These are phyloP conservation scores for Lipomyces yarrowii DNA, from an alignment of 1,139 yeast genomes.

Conservation along the genomic window DNA sequence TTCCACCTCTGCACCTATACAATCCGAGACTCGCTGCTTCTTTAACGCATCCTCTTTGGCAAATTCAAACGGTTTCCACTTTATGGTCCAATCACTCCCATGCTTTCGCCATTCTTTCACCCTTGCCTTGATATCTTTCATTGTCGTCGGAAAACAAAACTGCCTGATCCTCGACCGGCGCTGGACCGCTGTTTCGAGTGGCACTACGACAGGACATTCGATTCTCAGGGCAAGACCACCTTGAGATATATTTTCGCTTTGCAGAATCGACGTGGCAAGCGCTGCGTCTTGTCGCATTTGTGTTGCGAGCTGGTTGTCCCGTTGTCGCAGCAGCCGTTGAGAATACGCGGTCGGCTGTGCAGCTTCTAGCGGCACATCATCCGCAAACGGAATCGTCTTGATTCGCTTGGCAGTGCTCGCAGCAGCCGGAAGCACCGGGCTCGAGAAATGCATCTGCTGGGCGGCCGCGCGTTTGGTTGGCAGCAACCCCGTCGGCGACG, in stretches of 20 bases:
- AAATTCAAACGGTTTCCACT: slow-evolving; percentile 6
- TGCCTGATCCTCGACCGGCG: not conserved
- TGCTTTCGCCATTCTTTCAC: not conserved
- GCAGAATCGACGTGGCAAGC: not conserved
- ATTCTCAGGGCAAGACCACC: not conserved
- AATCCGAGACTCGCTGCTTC: not conserved
- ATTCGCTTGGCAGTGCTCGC: not conserved
- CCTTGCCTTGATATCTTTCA: not conserved
- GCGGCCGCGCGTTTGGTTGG: not conserved
- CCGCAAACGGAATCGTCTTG: not conserved
- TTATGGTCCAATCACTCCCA: not conserved
- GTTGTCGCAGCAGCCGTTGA: not conserved
- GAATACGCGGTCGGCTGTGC: slow-evolving; percentile 3
- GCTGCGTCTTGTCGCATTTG: slow-evolving; percentile 3
- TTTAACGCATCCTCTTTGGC: not conserved
- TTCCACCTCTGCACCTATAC: no score
- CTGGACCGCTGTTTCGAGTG: not conserved
- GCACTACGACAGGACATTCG: not conserved
- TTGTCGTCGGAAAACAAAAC: not conserved
- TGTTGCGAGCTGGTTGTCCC: not conserved
- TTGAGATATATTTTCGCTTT: not conserved
- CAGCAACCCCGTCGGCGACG: not conserved
- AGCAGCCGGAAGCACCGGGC: not conserved
- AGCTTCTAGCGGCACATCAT: not conserved
- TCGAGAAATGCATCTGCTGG: slow-evolving; percentile 2